Evolutionary conservation across 225 moss, liverwort and hornwort genomes (phyloP).

Genomic region (Polytrichum commune): DNA sequence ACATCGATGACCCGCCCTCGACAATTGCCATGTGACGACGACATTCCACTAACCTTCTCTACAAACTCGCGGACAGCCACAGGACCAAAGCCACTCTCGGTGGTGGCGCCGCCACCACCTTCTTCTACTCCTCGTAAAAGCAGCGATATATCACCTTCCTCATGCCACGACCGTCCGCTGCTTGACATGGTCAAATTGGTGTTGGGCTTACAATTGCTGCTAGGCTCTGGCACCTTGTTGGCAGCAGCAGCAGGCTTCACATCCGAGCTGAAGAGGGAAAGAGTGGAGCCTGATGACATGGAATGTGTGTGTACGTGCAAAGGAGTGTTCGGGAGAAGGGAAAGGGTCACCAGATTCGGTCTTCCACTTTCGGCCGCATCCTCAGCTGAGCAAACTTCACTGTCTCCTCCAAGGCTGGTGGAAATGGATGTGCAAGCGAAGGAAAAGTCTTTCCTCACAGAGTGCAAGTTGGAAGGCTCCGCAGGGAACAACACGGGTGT

Average conservation of each 20-base stretch:
- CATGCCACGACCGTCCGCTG: conserved; percentile 20
- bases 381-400: conserved; percentile 68
- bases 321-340: conserved; percentile 76
- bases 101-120: too few relatives aligned
- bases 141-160: conserved; percentile 10
- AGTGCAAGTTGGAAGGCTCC: conserved; percentile 27
- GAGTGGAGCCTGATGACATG: conserved; percentile 36
- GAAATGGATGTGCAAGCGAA: conserved; percentile 24
- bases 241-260: conserved; percentile 24
- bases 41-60: conserved; percentile 2
- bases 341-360: conserved; percentile 62
- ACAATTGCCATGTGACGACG: conserved; percentile 13
- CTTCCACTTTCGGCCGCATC: conserved; percentile 41
- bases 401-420: conserved; percentile 54
- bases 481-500: conserved; percentile 24
- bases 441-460: conserved; percentile 10
- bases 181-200: conserved; percentile 55
- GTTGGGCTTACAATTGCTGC: conserved; percentile 29
- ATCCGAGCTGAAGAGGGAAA: conserved; percentile 36
- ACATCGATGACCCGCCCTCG: conserved; percentile 33
- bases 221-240: conserved; percentile 9
- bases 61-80: conserved; percentile 2
- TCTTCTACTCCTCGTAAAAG: too few relatives aligned
- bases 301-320: conserved; percentile 36
- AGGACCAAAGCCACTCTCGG: not conserved